Evolutionary conservation across 306 rosid species (phyloP).

Genomic region (Abrus pulchellus): DNA sequence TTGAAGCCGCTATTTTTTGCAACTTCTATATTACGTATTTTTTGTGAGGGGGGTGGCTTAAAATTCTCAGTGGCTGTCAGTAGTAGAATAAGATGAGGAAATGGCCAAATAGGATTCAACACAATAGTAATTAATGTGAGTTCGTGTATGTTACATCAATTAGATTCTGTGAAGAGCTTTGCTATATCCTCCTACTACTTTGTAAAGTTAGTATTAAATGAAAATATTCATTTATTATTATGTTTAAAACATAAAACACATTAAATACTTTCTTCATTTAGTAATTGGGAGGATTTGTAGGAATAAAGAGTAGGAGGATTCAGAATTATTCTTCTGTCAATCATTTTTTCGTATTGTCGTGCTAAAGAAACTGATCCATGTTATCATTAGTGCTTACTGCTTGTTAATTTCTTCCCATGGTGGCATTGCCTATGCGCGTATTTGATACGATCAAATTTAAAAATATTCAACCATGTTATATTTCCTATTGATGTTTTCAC

Average conservation of each 20-base stretch:
- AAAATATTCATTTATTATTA: too few relatives aligned
- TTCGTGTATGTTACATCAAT: neutral
- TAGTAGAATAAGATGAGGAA: neutral
- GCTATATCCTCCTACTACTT: too few relatives aligned
- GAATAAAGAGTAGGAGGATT: too few relatives aligned
- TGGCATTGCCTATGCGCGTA: neutral
- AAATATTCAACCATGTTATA: conserved; percentile 2
- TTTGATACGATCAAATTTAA: conserved; percentile 20
- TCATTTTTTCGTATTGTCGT: neutral
- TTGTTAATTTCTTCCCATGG: conserved; percentile 30
- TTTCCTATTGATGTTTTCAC: conserved; percentile 30
- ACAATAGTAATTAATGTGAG: neutral
- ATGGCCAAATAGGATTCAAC: conserved; percentile 2
- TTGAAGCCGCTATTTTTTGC: neutral
- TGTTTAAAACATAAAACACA: too few relatives aligned
- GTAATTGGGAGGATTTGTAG: too few relatives aligned
- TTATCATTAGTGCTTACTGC: conserved; percentile 8
- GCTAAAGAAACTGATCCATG: neutral
- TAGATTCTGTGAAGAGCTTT: neutral
- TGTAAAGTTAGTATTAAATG: too few relatives aligned
- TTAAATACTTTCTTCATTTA: too few relatives aligned
- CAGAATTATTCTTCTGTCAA: neutral
- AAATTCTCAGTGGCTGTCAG: neutral
- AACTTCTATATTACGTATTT: conserved; percentile 27
- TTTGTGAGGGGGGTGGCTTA: neutral